These are phyloP conservation scores for Xylariaceae sp. DNA, from an alignment of 2,329 filamentous ascomycete genomes.

Conservation along the genomic window DNA sequence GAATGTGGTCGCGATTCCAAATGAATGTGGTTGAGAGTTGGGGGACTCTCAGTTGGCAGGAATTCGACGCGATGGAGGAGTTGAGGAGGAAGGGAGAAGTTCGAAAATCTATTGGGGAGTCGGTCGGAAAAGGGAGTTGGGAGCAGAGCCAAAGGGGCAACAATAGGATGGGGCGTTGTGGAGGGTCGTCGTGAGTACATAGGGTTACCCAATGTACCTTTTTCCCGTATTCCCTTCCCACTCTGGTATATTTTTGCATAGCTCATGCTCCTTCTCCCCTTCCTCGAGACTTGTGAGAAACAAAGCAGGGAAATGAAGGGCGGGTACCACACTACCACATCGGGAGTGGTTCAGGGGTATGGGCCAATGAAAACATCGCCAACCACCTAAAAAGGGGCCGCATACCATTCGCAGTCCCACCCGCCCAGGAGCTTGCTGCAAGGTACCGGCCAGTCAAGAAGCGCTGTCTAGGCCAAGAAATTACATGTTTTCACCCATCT, in stretches of 20 bases:
- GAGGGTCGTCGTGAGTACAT: too few relatives aligned
- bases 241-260: too few relatives aligned
- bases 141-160: slow-evolving; percentile 9
- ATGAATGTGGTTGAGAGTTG: slow-evolving; percentile 55
- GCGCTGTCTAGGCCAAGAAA: slow-evolving; percentile 1
- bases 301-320: slow-evolving; percentile 18
- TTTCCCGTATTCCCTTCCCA: too few relatives aligned
- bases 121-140: too few relatives aligned
- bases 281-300: too few relatives aligned
- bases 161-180: slow-evolving; percentile 4
- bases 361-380: slow-evolving; percentile 16
- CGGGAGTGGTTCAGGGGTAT: slow-evolving; percentile 7
- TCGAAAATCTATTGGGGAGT: too few relatives aligned
- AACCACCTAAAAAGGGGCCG: slow-evolving; percentile 11
- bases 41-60: slow-evolving; percentile 49
- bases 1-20: slow-evolving; percentile 36
- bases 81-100: slow-evolving; percentile 11
- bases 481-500: too few relatives aligned
- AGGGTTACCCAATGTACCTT: too few relatives aligned
- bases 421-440: slow-evolving; percentile 15
- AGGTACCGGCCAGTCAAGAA: slow-evolving; percentile 21
- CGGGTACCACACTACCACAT: slow-evolving; percentile 12
- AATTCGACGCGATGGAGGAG: slow-evolving; percentile 32
- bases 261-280: too few relatives aligned
- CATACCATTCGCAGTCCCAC: slow-evolving; percentile 9